Percentiles rank a stretch among this genome's conserved stretches.
Evolutionary conservation across 2,329 filamentous ascomycete genomes (phyloP).

Genomic region (Chrysoporthe austroafricana): DNA sequence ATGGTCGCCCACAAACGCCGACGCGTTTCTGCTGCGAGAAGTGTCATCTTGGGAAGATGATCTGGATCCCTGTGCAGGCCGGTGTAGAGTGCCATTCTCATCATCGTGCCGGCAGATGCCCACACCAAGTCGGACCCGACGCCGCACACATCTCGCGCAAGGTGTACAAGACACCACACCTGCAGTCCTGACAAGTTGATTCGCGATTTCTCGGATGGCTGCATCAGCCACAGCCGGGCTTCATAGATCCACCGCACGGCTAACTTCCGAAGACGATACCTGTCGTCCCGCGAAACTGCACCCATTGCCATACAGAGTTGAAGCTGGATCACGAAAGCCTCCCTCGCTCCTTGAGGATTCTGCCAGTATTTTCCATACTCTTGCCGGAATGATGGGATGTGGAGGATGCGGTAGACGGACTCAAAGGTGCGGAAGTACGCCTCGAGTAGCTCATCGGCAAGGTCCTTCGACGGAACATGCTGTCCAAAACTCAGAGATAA

Average conservation of each 20-base stretch:
- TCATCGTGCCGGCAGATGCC: conserved; percentile 48
- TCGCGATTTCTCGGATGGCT: conserved; percentile 56
- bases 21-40: conserved; percentile 50
- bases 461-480: conserved; percentile 49
- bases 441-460: conserved; percentile 52
- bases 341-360: conserved; percentile 45
- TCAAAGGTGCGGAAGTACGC: conserved; percentile 55
- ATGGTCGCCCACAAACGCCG: conserved; percentile 58
- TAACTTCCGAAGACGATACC: conserved; percentile 51
- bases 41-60: conserved; percentile 39
- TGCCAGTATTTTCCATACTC: conserved; percentile 55
- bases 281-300: conserved; percentile 52
- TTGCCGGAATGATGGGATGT: conserved; percentile 53
- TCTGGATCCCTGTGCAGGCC: conserved; percentile 55
- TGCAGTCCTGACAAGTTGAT: conserved; percentile 57
- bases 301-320: conserved; percentile 64
- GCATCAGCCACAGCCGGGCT: conserved; percentile 57
- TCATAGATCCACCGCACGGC: conserved; percentile 63
- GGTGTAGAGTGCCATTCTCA: conserved; percentile 53
- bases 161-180: conserved; percentile 46
- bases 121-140: conserved; percentile 52
- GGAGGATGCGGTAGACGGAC: conserved; percentile 52
- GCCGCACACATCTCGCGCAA: conserved; percentile 44
- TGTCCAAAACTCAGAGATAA: conserved; percentile 50
- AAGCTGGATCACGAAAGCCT: conserved; percentile 59